Conservation (phyloP, 139 green algal species). For the Choricystis sp. region DNA sequence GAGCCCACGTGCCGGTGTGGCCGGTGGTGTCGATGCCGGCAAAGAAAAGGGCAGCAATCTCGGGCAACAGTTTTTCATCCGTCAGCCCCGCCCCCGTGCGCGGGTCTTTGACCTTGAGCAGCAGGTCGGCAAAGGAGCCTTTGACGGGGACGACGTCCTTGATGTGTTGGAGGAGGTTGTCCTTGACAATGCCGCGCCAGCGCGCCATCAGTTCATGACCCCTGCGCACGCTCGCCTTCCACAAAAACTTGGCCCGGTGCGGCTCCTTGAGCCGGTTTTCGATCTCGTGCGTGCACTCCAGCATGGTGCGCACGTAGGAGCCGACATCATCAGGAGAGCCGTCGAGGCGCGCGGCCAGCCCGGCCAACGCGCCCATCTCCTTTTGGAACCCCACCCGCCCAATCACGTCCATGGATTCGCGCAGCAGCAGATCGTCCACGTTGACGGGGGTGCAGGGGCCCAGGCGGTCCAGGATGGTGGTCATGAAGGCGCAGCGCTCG, state of each 20-base stretch:
- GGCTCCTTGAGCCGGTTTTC: background rate
- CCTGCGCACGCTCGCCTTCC: background rate
- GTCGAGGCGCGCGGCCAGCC: slow-evolving; percentile 41
- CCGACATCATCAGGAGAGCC: slow-evolving; percentile 19
- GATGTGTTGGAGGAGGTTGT: background rate
- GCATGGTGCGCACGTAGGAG: background rate
- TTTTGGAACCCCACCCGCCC: background rate
- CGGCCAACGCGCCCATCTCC: slow-evolving; percentile 17
- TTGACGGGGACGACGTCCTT: background rate
- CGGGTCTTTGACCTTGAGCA: background rate
- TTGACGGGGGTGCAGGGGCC: background rate
- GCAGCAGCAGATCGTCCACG: background rate
- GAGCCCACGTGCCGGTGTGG: slow-evolving; percentile 13
- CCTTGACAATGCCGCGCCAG: background rate
- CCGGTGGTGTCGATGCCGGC: slow-evolving; percentile 26
- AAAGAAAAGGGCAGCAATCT: slow-evolving; percentile 15
- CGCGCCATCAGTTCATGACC: background rate
- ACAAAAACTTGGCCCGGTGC: background rate
- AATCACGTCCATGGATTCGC: background rate
- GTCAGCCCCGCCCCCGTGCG: background rate
- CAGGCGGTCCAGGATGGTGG: background rate
- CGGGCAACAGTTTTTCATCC: background rate
- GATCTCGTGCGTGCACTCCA: background rate
- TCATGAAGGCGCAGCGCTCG: background rate
- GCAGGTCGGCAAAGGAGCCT: background rate